These are phyloP conservation scores for Prunus mira DNA, from an alignment of 306 rosid genomes.

Conservation along the genomic window DNA sequence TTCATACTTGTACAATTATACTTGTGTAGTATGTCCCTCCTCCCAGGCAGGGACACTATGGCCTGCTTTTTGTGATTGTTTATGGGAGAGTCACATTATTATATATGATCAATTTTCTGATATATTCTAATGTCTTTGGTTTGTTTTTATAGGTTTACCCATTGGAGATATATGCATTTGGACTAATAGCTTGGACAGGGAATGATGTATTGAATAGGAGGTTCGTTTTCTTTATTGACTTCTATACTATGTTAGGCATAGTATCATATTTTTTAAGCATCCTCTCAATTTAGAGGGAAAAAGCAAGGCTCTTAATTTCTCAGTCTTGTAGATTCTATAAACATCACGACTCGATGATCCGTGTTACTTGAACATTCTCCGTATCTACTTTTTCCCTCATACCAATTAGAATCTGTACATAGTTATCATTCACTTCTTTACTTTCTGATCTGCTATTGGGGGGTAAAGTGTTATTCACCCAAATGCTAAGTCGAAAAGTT, in stretches of 20 bases:
- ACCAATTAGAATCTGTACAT: neutral
- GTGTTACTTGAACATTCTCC: neutral
- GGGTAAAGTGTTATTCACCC: neutral
- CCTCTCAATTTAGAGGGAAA: neutral
- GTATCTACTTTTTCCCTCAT: neutral
- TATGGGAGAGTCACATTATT: neutral
- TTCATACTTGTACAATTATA: neutral
- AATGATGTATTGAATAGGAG: conserved; percentile 91
- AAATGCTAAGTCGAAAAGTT: neutral
- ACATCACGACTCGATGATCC: neutral
- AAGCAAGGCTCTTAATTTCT: neutral
- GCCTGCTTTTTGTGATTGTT: neutral
- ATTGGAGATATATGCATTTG: conserved; percentile 79
- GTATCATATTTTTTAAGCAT: neutral
- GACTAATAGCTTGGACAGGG: conserved; percentile 87
- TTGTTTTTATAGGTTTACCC: conserved; percentile 67
- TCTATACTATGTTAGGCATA: neutral
- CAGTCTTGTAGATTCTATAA: neutral
- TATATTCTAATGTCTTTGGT: neutral
- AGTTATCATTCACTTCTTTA: neutral
- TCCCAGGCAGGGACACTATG: neutral
- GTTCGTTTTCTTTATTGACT: conserved; percentile 35
- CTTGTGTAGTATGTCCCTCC: neutral
- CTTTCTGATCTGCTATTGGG: neutral
- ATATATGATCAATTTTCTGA: neutral